Base-by-base conservation (phyloP, 345 rosid species). In the Eutrema japonicum region DNA sequence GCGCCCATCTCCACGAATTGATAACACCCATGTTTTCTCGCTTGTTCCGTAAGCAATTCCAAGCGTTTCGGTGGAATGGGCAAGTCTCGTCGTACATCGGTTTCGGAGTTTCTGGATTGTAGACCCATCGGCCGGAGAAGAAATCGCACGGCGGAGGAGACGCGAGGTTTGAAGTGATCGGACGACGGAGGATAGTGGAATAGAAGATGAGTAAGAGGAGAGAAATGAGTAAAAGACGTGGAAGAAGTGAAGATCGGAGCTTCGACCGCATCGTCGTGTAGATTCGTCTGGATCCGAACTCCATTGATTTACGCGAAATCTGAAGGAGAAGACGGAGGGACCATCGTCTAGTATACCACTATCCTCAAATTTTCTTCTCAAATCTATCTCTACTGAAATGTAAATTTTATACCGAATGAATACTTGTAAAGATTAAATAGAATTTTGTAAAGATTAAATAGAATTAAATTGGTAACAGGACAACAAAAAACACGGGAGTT, bases 1-100 rank as follows among this genome's bases (percentile, higher is more conserved):
- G 99, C 3, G 80, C 88, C 99, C 99, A 95, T 75, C 82, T 76
- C 96, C 94, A 84, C 2, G 98, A 89, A 83, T 86, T 92, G 86
- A 90, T 88, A 14, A 9, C 38, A 51, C 7, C 86, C 91, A 90
- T 86, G 82, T 92, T 76, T 10, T 80, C 85, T 56, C 96, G 77
- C 73, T 84, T 78, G 86, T 86, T 92, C 65, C 77, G 64, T 66
- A 89, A 52, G 83, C 97, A 92, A 74, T 95, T 95, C 96, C 99
- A 95, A 16, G 98, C 81, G 83, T 92, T 90, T 70, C 98, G 77
- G 66, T 92, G 99, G 50, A 95, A 92, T 10, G 98, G 97, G 84
- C 98, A 92, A 36, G 91, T 75, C n/a, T 83, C 94, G 40, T 90
- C 80, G 86, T 95, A 92, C 13, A 82, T 11, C 47, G 91, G 87